Percentiles rank a stretch among this genome's conserved stretches.
phyloP scores from a whole-genome alignment of 306 rosid species.

The Casuarina equisetifolia region DNA sequence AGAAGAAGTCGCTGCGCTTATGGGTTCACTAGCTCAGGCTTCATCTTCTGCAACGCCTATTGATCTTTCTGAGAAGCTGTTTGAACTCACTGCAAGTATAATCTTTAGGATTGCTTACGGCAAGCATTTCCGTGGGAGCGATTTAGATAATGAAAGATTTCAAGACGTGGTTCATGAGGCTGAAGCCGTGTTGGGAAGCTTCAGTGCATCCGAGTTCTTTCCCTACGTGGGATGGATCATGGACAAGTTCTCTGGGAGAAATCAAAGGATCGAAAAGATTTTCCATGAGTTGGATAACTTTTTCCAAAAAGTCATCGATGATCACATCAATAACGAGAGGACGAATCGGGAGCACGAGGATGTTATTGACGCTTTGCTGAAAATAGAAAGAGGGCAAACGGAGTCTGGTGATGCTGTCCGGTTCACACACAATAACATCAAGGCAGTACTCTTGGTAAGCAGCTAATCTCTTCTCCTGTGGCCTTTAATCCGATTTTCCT shows the following conservation, averaged over 20 bases:
- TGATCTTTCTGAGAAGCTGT: conserved; percentile 13
- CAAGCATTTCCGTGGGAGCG: neutral
- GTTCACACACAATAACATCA: conserved; percentile 27
- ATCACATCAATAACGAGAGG: conserved; percentile 24
- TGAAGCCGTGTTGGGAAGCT: conserved; percentile 30
- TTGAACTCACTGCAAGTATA: conserved; percentile 8
- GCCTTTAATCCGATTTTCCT: neutral
- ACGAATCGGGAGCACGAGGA: conserved; percentile 28
- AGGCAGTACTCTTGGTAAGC: conserved; percentile 45
- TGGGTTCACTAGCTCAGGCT: conserved; percentile 9
- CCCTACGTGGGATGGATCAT: conserved; percentile 38
- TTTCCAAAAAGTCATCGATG: conserved; percentile 43
- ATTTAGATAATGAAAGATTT: conserved; percentile 8
- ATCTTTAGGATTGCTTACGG: conserved; percentile 33
- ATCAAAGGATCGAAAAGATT: conserved; percentile 24
- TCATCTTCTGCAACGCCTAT: conserved; percentile 10
- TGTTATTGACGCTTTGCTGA: conserved; percentile 41
- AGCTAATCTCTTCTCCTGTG: neutral
- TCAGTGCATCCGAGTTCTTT: conserved; percentile 32
- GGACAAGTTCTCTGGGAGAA: conserved; percentile 30
- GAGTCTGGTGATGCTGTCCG: neutral
- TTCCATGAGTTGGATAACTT: conserved; percentile 32
- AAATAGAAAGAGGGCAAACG: conserved; percentile 32
- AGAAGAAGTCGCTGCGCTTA: conserved; percentile 32
- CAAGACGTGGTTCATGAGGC: conserved; percentile 10